Evolutionary conservation across 345 rosid species (phyloP), one percentile per base, ranked within the genome.

Genomic region (Populus euphratica): DNA sequence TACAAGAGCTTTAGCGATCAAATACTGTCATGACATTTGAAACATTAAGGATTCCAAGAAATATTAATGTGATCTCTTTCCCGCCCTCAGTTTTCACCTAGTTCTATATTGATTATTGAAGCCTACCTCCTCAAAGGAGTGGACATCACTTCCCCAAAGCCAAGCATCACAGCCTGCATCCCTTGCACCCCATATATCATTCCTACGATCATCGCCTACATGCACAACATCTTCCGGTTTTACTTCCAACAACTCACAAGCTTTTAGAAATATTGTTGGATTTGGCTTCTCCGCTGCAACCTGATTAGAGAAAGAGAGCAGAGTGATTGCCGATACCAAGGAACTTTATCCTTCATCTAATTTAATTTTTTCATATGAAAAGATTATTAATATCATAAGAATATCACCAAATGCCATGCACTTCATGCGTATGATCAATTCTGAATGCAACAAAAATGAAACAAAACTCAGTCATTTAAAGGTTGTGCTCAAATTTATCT

Each of bases 151-250:
- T 81, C 98, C 98, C 99, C 99, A 96, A 18, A 93, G 93, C 99
- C 99, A 96, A 77, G 95, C 99, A 72, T 96, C 97, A 65, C 98
- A 93, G 31, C 97, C 99, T 68, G 99, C 99, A 81, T 92, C 99
- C 79, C 99, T 90, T 31, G 97, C 99, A 2, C 99, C 99, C 99
- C 99, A 96, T 80, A 96, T 73, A 84, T 96, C 99, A 47, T 96
- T 96, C 83, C 99, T 89, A 27, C 99, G 97, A 79, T 96, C 99
- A 81, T 96, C 99, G 70, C 99, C 98, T 56, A 93, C 95, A 82
- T 96, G 99, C 38, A 96, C 97, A 36, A 92, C 93, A 81, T 93
- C 99, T 83, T 93, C 99, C 14, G 99, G 97, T 50, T 90, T 86
- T 54, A 96, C 93, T 66, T 87, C 94, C 83, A 96, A 72, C 67